phyloP scores from a whole-genome alignment of 768 basidiomycete species.

The Russula vinacea region DNA sequence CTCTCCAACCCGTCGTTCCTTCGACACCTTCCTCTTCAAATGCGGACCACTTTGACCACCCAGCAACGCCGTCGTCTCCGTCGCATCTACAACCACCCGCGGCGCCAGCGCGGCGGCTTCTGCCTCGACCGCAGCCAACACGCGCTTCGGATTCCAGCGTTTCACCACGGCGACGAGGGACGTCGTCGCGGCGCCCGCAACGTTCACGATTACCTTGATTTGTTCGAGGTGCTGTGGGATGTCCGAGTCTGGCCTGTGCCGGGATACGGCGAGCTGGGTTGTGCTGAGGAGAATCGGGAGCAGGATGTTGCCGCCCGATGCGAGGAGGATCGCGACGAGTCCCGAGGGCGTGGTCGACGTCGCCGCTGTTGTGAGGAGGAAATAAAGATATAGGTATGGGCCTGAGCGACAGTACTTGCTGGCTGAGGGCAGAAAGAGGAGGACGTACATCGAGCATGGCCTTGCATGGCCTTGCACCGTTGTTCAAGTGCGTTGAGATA shows the following conservation, averaged over 20 bases:
- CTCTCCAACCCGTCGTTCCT: neutral
- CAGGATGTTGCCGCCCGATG: conserved; percentile 17
- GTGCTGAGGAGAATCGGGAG: conserved; percentile 25
- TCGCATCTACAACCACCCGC: neutral
- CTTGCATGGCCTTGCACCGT: conserved; percentile 7
- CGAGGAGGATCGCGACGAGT: conserved; percentile 5
- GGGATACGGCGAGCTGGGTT: conserved; percentile 22
- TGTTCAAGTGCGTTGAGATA: conserved; percentile 22
- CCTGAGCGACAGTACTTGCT: too few relatives aligned
- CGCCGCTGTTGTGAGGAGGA: conserved; percentile 1
- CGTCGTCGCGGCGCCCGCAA: conserved; percentile 14
- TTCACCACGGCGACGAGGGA: conserved; percentile 20
- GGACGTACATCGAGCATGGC: conserved; percentile 8
- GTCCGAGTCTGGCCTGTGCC: conserved; percentile 24
- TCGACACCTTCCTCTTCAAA: neutral
- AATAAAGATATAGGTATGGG: neutral
- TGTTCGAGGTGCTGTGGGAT: conserved; percentile 19
- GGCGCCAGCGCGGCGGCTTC: neutral
- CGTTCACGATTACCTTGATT: conserved; percentile 25
- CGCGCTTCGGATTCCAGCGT: conserved; percentile 12
- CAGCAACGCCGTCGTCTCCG: conserved; percentile 19
- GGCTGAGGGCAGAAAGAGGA: too few relatives aligned
- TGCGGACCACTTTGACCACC: neutral
- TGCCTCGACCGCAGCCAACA: neutral
- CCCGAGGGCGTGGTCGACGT: conserved; percentile 17